Percentiles rank a stretch among this genome's conserved stretches.
Evolutionary conservation across 257 asterid genomes (phyloP).

Genomic region (Pogostemon cablin): DNA sequence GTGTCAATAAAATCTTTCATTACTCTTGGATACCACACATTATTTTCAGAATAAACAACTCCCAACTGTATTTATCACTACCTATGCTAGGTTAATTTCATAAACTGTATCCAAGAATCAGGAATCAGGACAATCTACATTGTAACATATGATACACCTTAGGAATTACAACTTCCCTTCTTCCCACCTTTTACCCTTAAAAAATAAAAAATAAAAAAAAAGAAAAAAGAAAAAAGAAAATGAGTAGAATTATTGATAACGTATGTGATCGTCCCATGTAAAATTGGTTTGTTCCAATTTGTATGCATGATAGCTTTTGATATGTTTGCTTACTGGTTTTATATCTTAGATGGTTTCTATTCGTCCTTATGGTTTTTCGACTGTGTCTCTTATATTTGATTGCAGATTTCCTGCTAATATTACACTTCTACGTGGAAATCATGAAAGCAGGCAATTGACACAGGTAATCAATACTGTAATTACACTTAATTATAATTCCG

Average conservation of each 20-base stretch:
- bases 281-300: conserved; percentile 9
- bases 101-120: conserved; percentile 8
- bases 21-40: neutral
- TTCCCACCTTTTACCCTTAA: neutral
- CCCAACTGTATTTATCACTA: neutral
- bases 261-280: neutral
- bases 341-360: conserved; percentile 23
- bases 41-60: neutral
- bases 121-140: conserved; percentile 4
- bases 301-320: neutral
- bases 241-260: conserved; percentile 6
- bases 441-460: conserved; percentile 95
- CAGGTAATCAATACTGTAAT: conserved; percentile 55
- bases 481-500: neutral
- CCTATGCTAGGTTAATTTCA: neutral
- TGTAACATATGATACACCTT: neutral
- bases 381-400: conserved; percentile 31
- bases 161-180: neutral
- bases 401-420: conserved; percentile 91
- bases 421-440: conserved; percentile 96
- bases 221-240: neutral
- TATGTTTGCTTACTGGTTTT: conserved; percentile 17
- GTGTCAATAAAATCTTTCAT: neutral
- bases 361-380: conserved; percentile 26
- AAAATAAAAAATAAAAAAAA: no score